phyloP scores from a whole-genome alignment of 768 basidiomycete species.

The Lyophyllum decastes region DNA sequence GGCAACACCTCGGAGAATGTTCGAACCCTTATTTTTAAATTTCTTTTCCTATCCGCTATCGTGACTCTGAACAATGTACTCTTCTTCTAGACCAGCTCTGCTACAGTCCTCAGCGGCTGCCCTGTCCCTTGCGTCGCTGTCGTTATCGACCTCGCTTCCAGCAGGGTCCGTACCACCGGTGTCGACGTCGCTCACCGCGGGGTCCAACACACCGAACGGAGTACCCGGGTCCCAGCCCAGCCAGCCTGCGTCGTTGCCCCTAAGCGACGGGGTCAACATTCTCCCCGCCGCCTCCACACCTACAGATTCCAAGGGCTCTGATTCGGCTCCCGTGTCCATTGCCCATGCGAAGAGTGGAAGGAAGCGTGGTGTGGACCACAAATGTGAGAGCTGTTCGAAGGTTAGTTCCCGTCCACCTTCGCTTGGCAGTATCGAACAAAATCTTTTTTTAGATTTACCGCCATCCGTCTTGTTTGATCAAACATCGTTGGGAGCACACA shows the following conservation, averaged over 20 bases:
- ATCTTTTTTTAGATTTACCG: slow-evolving; percentile 64
- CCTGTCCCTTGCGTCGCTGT: slow-evolving; percentile 46
- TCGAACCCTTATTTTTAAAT: slow-evolving; percentile 2
- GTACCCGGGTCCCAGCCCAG: slow-evolving; percentile 20
- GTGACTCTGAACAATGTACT: slow-evolving; percentile 5
- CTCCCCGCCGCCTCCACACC: slow-evolving; percentile 6
- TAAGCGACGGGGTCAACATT: slow-evolving; percentile 27
- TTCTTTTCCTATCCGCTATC: background rate
- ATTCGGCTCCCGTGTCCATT: slow-evolving; percentile 39
- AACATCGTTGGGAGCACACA: slow-evolving; percentile 98
- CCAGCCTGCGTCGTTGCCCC: slow-evolving; percentile 20
- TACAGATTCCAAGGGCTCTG: slow-evolving; percentile 16
- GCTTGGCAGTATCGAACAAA: slow-evolving; percentile 8
- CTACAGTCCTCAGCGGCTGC: slow-evolving; percentile 34
- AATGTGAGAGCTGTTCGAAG: slow-evolving; percentile 95
- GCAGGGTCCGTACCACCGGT: no score
- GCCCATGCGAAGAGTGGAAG: slow-evolving; percentile 46
- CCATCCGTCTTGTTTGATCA: slow-evolving; percentile 93
- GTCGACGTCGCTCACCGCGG: no score
- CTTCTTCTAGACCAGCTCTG: slow-evolving; percentile 31
- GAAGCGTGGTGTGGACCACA: slow-evolving; percentile 85
- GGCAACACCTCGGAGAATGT: slow-evolving; percentile 1
- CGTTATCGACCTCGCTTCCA: slow-evolving; percentile 45
- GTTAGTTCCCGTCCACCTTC: slow-evolving; percentile 38
- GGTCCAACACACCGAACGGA: no score